Evolutionary conservation across 108 stramenopile species (phyloP).

Genomic region (Cyclotella atomus): DNA sequence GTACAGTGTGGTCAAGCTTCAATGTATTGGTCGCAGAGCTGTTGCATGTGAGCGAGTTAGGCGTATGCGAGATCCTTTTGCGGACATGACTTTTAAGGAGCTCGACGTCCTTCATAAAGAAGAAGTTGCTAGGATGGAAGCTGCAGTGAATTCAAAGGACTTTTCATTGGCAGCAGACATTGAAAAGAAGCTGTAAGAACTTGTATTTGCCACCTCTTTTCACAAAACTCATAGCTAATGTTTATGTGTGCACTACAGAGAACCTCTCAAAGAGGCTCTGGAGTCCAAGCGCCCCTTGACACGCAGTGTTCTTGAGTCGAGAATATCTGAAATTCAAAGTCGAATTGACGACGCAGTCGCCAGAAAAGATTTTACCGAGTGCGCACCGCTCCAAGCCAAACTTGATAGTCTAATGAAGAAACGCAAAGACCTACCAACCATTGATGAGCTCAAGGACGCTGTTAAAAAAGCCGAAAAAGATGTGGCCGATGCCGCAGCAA

Average conservation of each 20-base stretch:
- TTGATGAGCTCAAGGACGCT: conserved; percentile 70
- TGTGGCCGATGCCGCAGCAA: conserved; percentile 68
- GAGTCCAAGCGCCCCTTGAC: conserved; percentile 79
- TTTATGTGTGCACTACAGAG: conserved; percentile 34
- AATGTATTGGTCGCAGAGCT: conserved; percentile 60
- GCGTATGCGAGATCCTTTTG: conserved; percentile 72
- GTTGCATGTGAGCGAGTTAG: conserved; percentile 47
- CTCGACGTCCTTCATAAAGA: conserved; percentile 58
- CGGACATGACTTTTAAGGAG: conserved; percentile 72
- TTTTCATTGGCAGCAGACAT: conserved; percentile 72
- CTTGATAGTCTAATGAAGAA: conserved; percentile 65
- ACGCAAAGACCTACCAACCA: conserved; percentile 73
- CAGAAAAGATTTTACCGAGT: conserved; percentile 72
- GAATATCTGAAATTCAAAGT: conserved; percentile 62
- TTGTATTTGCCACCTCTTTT: not conserved
- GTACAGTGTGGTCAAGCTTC: conserved; percentile 46
- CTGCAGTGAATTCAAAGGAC: conserved; percentile 71
- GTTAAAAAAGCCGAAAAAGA: conserved; percentile 60
- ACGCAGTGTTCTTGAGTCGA: conserved; percentile 65
- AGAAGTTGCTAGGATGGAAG: conserved; percentile 58
- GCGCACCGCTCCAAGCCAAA: conserved; percentile 77
- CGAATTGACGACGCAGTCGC: conserved; percentile 70
- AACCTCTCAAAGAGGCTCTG: conserved; percentile 60
- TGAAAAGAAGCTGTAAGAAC: conserved; percentile 66
- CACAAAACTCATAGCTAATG: not conserved